These are phyloP conservation scores for Ligustrum vulgare DNA, from an alignment of 257 asterid genomes.

Conservation along the genomic window DNA sequence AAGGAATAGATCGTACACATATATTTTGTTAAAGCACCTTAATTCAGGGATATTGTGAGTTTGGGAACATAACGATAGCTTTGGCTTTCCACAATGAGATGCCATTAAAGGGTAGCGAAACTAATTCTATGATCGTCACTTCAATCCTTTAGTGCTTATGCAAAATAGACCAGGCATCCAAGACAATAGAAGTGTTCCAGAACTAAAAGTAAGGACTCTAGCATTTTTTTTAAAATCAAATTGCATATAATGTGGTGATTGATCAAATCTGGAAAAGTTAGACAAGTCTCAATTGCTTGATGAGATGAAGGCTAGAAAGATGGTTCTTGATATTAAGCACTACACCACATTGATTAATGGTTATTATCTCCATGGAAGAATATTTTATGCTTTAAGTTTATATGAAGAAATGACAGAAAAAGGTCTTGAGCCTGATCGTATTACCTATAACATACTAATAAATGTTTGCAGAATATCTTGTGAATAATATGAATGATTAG, in stretches of 20 bases:
- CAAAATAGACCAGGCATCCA: constrained; percentile 46
- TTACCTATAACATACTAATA: constrained; percentile 58
- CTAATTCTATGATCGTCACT: constrained; percentile 57
- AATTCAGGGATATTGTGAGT: constrained; percentile 62
- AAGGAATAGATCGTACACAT: constrained; percentile 47
- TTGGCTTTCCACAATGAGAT: constrained; percentile 50
- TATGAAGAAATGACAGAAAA: constrained; percentile 54
- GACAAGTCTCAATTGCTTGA: constrained; percentile 62
- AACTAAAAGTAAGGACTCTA: constrained; percentile 39
- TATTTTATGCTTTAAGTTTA: constrained; percentile 50
- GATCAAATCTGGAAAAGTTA: constrained; percentile 53
- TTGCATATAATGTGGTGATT: constrained; percentile 60
- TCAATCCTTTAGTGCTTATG: constrained; percentile 74
- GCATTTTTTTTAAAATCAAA: constrained; percentile 64
- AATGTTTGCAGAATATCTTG: constrained; percentile 42
- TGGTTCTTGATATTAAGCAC: constrained; percentile 58
- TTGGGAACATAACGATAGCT: constrained; percentile 55
- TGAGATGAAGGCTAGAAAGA: constrained; percentile 68
- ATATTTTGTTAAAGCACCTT: constrained; percentile 44
- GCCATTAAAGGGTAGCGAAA: constrained; percentile 63
- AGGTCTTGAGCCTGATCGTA: constrained; percentile 61
- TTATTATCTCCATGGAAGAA: constrained; percentile 48
- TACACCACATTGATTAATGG: constrained; percentile 81
- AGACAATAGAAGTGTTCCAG: constrained; percentile 49
- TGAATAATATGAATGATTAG: constrained; percentile 53